Conservation (phyloP, 2,329 filamentous ascomycete genomes). For the Periconia digitata region DNA sequence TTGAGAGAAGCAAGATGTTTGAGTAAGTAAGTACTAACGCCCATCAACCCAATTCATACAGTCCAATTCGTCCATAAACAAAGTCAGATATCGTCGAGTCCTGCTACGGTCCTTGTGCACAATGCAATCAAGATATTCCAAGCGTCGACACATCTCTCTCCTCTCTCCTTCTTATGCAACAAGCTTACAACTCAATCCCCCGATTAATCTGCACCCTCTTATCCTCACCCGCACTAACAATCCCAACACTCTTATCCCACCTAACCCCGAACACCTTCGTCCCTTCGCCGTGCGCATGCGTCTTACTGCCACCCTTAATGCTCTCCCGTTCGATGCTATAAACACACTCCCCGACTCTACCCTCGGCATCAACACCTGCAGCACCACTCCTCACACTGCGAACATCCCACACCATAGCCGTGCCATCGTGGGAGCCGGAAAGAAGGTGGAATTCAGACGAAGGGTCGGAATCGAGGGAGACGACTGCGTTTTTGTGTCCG, state of each 20-base stretch:
- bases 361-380: conserved; percentile 47
- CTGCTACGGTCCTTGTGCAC: too few relatives aligned
- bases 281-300: conserved; percentile 71
- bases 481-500: conserved; percentile 77
- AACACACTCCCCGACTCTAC: conserved; percentile 65
- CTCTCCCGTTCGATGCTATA: conserved; percentile 79
- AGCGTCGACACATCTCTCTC: too few relatives aligned
- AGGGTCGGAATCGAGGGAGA: conserved; percentile 60
- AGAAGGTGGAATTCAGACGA: conserved; percentile 80
- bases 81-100: too few relatives aligned
- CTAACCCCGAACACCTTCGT: conserved; percentile 86
- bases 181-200: background rate
- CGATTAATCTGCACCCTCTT: conserved; percentile 89
- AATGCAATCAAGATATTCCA: too few relatives aligned
- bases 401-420: conserved; percentile 91
- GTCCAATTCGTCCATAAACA: too few relatives aligned
- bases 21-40: too few relatives aligned
- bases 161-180: too few relatives aligned
- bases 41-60: too few relatives aligned
- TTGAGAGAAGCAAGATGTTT: too few relatives aligned
- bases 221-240: conserved; percentile 90
- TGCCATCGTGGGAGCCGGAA: conserved; percentile 89
- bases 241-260: conserved; percentile 85
- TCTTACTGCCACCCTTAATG: conserved; percentile 52
- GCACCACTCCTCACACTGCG: conserved; percentile 64